phyloP scores from a whole-genome alignment of 2,329 filamentous ascomycete genomes.

The Fusarium mundagurra region DNA sequence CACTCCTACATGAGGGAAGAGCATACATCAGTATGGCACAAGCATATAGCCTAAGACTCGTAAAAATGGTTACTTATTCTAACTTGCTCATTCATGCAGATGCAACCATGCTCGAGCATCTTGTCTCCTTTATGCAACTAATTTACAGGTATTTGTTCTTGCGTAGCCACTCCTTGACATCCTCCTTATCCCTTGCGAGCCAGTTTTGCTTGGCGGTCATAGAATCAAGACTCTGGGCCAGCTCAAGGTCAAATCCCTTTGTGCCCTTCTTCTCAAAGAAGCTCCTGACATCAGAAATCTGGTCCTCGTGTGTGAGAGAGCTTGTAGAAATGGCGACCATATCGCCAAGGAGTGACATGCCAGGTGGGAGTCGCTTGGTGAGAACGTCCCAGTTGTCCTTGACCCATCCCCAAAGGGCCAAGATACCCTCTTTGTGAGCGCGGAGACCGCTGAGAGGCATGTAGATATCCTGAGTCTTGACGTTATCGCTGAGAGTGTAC shows the following conservation, averaged over 20 bases:
- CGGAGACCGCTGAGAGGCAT: constrained; percentile 84
- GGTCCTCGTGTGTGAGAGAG: constrained; percentile 80
- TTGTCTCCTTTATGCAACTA: neutral
- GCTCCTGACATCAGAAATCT: constrained; percentile 77
- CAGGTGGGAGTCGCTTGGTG: constrained; percentile 83
- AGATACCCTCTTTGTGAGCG: constrained; percentile 78
- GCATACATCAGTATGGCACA: neutral
- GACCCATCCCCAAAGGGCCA: constrained; percentile 85
- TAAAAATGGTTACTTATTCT: neutral
- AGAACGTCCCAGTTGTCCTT: constrained; percentile 89
- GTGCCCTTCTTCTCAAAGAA: constrained; percentile 88
- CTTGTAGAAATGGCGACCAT: constrained; percentile 86
- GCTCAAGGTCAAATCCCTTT: constrained; percentile 83
- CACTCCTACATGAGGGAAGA: neutral
- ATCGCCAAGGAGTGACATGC: constrained; percentile 83
- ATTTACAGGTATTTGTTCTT: constrained; percentile 44
- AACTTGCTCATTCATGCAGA: neutral
- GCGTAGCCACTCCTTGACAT: constrained; percentile 70
- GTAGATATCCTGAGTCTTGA: constrained; percentile 96
- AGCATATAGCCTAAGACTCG: neutral
- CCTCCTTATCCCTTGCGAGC: constrained; percentile 69
- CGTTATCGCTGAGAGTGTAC: constrained; percentile 79
- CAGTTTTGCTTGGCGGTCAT: constrained; percentile 79
- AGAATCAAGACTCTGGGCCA: constrained; percentile 89
- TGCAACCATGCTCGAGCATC: neutral